phyloP scores from a whole-genome alignment of 495 filamentous ascomycete genomes.

The Penicillium pulvis region DNA sequence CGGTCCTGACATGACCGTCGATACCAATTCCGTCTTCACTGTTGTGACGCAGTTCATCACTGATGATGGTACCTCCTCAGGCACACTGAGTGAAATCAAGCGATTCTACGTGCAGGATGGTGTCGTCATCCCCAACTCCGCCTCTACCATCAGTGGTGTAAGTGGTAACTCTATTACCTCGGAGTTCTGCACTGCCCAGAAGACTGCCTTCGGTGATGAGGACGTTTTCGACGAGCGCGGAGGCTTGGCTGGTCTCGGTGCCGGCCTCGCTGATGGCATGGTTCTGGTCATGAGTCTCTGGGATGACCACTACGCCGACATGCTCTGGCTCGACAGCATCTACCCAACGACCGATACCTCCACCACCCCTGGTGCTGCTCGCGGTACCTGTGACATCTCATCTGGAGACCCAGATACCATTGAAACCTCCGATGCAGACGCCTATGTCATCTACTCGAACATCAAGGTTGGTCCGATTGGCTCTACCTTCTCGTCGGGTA shows the following conservation, averaged over 20 bases:
- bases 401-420: conserved; percentile 65
- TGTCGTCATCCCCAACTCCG: conserved; percentile 60
- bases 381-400: conserved; percentile 66
- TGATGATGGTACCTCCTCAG: conserved; percentile 52
- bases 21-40: conserved; percentile 65
- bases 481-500: conserved; percentile 48
- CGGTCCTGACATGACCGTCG: conserved; percentile 59
- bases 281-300: conserved; percentile 79
- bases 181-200: conserved; percentile 62
- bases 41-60: conserved; percentile 74
- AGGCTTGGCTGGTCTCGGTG: conserved; percentile 59
- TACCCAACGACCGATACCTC: conserved; percentile 62
- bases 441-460: conserved; percentile 68
- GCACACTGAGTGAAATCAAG: conserved; percentile 62
- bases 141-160: conserved; percentile 53
- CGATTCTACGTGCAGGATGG: conserved; percentile 75
- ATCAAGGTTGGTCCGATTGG: conserved; percentile 69
- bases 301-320: conserved; percentile 76
- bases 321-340: conserved; percentile 83
- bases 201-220: conserved; percentile 61
- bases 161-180: conserved; percentile 60
- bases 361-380: conserved; percentile 62
- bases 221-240: conserved; percentile 61
- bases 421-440: conserved; percentile 52
- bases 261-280: conserved; percentile 59